Base-by-base conservation (phyloP, 345 rosid genomes). In the Gossypium mustelinum region DNA sequence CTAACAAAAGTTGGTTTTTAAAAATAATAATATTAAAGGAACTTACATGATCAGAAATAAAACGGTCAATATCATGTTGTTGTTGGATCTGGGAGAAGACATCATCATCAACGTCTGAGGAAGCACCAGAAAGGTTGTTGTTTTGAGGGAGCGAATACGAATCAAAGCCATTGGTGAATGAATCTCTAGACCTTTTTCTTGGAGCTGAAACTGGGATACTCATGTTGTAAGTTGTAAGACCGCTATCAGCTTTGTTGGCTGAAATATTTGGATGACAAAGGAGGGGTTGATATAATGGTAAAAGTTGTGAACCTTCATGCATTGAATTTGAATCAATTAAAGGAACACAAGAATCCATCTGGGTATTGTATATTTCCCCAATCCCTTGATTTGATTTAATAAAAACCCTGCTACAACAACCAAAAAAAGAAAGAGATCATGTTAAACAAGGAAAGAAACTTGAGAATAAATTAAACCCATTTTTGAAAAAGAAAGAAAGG, bases 61-160 rank as follows among this genome's bases (percentile, higher is more conserved):
- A 78, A 34, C 78, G 79, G 70, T 90, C 89, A 62, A 88, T 79
- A 74, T 90, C 95, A 1, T 82, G 75, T 43, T 87, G 94, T 27
- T 84, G 88, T 5, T 89, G 91, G 76, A 89, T 85, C 81, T 85
- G 89, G 11, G 81, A 74, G n/a, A 78, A 29, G 73, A 84, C 16
- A 2, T 85, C 29, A 11, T 78, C 55, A 75, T 82, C 89, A 25
- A 85, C 16, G 70, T 65, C 64, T 1, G 89, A 78, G 1, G 84
- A 73, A 27, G 81, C 64, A 11, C 67, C 74, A n/a, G 81, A 76
- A 51, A 82, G 18, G 41, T 80, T 84, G n/a, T 75, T 77, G 81
- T 84, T 87, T 70, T 84, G 92, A 16, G 79, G 50, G 54, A 71
- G 44, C 0, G 71, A 27, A 68, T 61, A 77, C 51, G 76, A 77